These are phyloP conservation scores for Hippophae tibetana DNA, from an alignment of 306 rosid species.

Conservation along the genomic window DNA sequence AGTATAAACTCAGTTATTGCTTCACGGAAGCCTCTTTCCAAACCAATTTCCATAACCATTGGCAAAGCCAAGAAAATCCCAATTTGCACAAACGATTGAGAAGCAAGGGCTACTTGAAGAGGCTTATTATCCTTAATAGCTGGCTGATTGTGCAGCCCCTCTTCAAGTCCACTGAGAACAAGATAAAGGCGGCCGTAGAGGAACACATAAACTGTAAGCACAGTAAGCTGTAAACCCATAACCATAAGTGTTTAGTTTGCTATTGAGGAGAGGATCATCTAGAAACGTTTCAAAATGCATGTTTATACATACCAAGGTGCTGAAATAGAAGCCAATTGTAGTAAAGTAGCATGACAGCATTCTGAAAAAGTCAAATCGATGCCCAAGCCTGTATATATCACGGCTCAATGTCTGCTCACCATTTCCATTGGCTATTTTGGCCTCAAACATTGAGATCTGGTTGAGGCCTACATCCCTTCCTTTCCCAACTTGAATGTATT, in stretches of 20 bases:
- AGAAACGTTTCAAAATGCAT: constrained; percentile 5
- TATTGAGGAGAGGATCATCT: constrained; percentile 1
- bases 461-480: constrained; percentile 96
- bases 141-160: constrained; percentile 34
- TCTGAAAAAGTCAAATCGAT: constrained; percentile 90
- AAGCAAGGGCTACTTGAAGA: constrained; percentile 93
- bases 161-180: constrained; percentile 82
- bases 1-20: constrained; percentile 77
- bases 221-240: constrained; percentile 60
- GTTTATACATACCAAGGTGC: constrained; percentile 65
- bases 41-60: constrained; percentile 93
- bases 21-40: constrained; percentile 78
- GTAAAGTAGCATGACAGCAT: constrained; percentile 84
- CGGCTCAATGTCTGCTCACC: constrained; percentile 96
- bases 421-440: constrained; percentile 89
- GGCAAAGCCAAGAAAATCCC: constrained; percentile 92
- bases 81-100: constrained; percentile 89
- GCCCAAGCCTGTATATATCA: constrained; percentile 90
- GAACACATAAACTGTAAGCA: constrained; percentile 74
- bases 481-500: constrained; percentile 95
- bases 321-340: constrained; percentile 89
- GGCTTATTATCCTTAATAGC: constrained; percentile 63
- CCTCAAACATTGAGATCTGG: constrained; percentile 96
- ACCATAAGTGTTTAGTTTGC: constrained; percentile 15
- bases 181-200: constrained; percentile 96